Base-by-base conservation (phyloP, 2,329 filamentous ascomycete species). In the Fusarium sarcochroum region DNA sequence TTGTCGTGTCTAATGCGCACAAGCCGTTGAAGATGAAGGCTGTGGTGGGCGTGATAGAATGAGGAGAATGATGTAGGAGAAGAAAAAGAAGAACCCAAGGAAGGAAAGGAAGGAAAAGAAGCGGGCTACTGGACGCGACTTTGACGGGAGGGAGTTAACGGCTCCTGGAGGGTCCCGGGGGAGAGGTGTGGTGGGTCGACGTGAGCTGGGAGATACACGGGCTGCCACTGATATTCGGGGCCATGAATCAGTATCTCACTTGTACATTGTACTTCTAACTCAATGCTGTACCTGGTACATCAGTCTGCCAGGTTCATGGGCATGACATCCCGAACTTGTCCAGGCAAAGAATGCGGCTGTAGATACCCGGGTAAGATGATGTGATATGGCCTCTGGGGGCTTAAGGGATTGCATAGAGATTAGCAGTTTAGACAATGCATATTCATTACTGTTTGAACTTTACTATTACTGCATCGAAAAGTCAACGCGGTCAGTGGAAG, bases 111-210 rank as follows among this genome's bases (percentile, higher is more conserved):
- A 66, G 48, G 55, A 69, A 58, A 71, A 73, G 65, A 64, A 70
- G 70, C 65, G 63, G 69, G 70, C 72, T 74, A 45, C 52, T 51
- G 49, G 74, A 70, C 74, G 75, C 75, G 73, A 73, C 68, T 30
- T 30, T 54, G 51, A 44, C 42, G 61, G 63, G 68, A 72, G 67
- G 60, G 61, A 64, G 69, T 72, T 64, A 65, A 65, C 62, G 62
- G 74, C 71, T 66, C 62, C 62, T 67, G 64, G 53, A 68, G 70
- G 70, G 66, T 66, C 72, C 73, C 71, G 69, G 69, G 58, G 71
- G 72, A 73, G 53, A 35, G 32, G 42, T 38, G 44, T 30, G 42
- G 68, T 70, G 67, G 67, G 67, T 68, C 66, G 41, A 35, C 35
- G 47, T 6, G 67, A 70, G 40, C 32, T 51, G 23, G 20, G 9